Conservation (phyloP, 2,329 filamentous ascomycete species). For the Exophiala spinifera region DNA sequence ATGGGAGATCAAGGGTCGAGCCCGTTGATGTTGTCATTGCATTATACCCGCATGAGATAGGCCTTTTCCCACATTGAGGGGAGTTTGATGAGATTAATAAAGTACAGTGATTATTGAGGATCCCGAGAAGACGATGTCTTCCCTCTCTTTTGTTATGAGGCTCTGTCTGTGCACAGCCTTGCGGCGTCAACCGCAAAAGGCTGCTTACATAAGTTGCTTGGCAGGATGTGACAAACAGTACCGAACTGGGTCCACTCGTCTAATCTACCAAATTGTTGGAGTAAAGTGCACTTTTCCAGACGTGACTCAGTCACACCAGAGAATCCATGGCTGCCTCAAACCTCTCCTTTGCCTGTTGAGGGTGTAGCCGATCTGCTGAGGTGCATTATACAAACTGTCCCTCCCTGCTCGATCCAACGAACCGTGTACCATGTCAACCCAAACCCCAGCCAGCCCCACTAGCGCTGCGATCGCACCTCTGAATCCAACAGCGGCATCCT, state of each 20-base stretch:
- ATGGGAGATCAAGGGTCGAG: not conserved
- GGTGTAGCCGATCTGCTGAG: not conserved
- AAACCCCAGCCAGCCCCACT: constrained; percentile 6
- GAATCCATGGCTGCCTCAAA: not conserved
- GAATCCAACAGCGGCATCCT: constrained; percentile 24
- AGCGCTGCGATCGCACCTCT: constrained; percentile 7
- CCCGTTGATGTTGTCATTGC: not conserved
- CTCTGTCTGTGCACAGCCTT: not conserved
- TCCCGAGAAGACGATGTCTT: too few species aligned
- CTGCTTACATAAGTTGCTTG: not conserved
- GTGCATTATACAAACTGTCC: not conserved
- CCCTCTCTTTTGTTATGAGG: not conserved
- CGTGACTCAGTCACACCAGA: not conserved
- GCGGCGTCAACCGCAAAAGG: not conserved
- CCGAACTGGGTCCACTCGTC: not conserved
- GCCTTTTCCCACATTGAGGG: too few species aligned
- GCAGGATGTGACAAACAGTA: not conserved
- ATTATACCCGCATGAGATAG: not conserved
- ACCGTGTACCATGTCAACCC: constrained; percentile 9
- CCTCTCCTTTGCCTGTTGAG: not conserved
- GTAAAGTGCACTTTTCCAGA: not conserved
- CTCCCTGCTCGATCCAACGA: not conserved
- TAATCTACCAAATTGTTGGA: not conserved
- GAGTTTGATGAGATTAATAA: too few species aligned
- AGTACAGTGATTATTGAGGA: too few species aligned